Base-by-base conservation (phyloP, 2,329 filamentous ascomycete genomes). In the Dichotomopilus funicola region DNA sequence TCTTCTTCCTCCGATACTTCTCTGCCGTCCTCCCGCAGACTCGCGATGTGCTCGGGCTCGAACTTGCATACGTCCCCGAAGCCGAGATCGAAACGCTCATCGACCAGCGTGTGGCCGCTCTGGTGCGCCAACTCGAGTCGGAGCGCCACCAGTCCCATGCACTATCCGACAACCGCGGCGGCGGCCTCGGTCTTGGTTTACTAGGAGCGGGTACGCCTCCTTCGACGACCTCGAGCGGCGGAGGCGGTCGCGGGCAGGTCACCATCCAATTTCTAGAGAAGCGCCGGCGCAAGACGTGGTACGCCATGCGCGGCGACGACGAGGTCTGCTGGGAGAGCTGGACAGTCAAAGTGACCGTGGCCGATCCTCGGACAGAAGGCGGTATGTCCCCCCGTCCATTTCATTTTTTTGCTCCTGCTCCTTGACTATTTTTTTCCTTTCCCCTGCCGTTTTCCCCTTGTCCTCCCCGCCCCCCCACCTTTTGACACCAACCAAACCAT, bases 1-100 rank as follows among this genome's bases (percentile, higher is more conserved):
- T 97, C 71, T 99, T 97, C 83, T 97, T 97, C 80, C 91, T 96
- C 76, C 88, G 94, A 67, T 95, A 92, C 81, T 96, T 97, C 78
- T 90, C 90, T 55, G 86, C 89, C 56, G 81, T 96, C 64, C 78
- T 82, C 43, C 92, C 94, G 5, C 82, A 83, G 61, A 91, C 89
- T 61, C 86, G 90, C 73, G 91, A 96, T 68, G 85, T 96, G 61
- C 85, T 96, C 62, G 91, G 95, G 72, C 81, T 96, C 59, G 91
- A 90, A 37, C 82, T 97, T 34, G 91, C 94, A 51, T 88, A 89
- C 66, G 88, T 97, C 67, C 85, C 91, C 69, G 90, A 96, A 68
- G 86, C 87, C 62, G 90, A 96, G 71, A 85, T 97, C 61, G 90
- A 95, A 70, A 94, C 90, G 36, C 82, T 96, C 67, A 95, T 99